Conservation (phyloP, 352 stramenopile genomes). For the Globisporangium abappressorium region DNA sequence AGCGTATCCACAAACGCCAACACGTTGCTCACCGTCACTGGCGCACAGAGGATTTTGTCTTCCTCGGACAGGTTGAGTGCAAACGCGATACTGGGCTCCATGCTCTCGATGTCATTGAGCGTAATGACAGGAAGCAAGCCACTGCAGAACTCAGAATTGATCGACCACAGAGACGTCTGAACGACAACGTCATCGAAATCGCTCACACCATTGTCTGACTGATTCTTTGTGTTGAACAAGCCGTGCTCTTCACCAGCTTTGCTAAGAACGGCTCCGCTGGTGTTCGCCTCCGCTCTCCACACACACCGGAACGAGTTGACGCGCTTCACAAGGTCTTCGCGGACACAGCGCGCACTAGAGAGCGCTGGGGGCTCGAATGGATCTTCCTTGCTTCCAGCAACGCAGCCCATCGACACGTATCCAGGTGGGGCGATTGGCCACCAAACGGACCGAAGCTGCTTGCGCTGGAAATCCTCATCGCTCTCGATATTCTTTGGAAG, state of each 20-base stretch:
- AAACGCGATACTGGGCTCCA: conserved; percentile 38
- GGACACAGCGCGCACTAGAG: conserved; percentile 55
- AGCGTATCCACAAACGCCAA: conserved; percentile 54
- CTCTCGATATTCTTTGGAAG: conserved; percentile 74
- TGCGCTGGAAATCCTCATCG: conserved; percentile 74
- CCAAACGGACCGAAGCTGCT: conserved; percentile 81
- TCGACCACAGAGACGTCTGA: conserved; percentile 69
- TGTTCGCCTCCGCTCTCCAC: conserved; percentile 48
- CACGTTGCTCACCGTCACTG: conserved; percentile 56
- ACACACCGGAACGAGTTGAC: conserved; percentile 60
- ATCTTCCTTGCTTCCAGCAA: conserved; percentile 78
- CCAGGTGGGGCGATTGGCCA: conserved; percentile 77
- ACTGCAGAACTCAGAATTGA: conserved; percentile 55
- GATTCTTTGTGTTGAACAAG: conserved; percentile 32
- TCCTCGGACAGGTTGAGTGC: conserved; percentile 66
- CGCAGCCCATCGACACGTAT: conserved; percentile 71
- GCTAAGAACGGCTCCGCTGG: conserved; percentile 26
- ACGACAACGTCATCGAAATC: conserved; percentile 52
- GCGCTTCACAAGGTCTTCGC: conserved; percentile 71
- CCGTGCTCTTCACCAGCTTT: conserved; percentile 17
- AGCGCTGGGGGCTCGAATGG: conserved; percentile 68
- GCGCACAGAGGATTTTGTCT: conserved; percentile 68
- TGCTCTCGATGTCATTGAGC: conserved; percentile 37
- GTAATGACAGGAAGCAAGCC: conserved; percentile 67
- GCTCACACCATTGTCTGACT: conserved; percentile 26